A percentile compares a stretch with the other conserved stretches of the same genome.
Evolutionary conservation across 228 moss, liverwort and hornwort genomes (phyloP).

Genomic region (Sphagnum fallax): DNA sequence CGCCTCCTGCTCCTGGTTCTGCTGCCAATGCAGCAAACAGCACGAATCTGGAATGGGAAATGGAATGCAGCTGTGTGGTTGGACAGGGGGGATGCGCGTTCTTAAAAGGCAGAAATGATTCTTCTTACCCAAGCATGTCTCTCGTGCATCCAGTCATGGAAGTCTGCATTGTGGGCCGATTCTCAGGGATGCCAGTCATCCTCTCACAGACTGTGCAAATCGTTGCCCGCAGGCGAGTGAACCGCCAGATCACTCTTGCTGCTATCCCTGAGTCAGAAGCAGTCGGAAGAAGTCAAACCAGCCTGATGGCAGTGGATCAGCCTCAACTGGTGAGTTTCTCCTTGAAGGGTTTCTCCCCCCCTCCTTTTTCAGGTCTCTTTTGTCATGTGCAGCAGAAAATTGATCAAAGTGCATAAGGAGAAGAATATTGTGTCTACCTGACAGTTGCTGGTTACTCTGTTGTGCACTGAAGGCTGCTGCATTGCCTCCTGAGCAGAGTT

Average conservation of each 20-base stretch:
- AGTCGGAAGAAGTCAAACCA: constrained; percentile 23
- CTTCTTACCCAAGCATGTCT: constrained; percentile 13
- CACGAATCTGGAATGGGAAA: constrained; percentile 25
- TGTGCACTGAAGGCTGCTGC: neutral
- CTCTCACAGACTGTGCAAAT: constrained; percentile 58
- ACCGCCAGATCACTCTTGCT: constrained; percentile 34
- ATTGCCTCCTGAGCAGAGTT: too few relatives aligned
- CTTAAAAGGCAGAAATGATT: constrained; percentile 34
- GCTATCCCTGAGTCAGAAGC: constrained; percentile 67
- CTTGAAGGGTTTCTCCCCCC: neutral
- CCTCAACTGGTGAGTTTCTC: constrained; percentile 32
- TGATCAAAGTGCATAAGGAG: neutral
- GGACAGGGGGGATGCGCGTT: constrained; percentile 61
- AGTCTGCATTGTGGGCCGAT: constrained; percentile 53
- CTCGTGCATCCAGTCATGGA: constrained; percentile 48
- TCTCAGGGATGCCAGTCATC: constrained; percentile 35
- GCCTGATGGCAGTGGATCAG: constrained; percentile 26
- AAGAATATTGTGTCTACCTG: neutral
- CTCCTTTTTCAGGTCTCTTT: too few relatives aligned
- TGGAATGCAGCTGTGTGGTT: constrained; percentile 53
- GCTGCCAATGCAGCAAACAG: neutral
- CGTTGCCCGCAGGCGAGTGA: constrained; percentile 37
- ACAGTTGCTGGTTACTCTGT: neutral
- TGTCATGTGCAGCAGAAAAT: too few relatives aligned
- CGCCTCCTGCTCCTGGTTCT: constrained; percentile 1